Evolutionary conservation across 2,329 filamentous ascomycete species (phyloP).

Genomic region (Gaeumannomyces sp.): DNA sequence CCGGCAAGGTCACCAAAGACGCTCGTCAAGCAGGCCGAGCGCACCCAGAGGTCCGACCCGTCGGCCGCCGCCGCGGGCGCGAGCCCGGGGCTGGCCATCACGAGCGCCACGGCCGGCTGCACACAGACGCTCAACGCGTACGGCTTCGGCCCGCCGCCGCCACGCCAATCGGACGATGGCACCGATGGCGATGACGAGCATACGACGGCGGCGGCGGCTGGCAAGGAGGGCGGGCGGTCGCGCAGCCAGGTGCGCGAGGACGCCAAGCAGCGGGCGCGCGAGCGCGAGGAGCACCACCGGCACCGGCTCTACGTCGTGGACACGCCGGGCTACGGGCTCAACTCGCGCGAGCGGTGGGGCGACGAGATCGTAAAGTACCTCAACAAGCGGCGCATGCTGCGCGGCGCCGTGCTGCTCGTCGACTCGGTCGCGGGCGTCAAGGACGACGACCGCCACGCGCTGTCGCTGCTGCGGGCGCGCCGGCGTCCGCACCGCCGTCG

Average conservation of each 20-base stretch:
- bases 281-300: neutral
- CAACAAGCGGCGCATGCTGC: constrained; percentile 36
- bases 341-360: constrained; percentile 42
- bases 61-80: constrained; percentile 20
- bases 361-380: constrained; percentile 46
- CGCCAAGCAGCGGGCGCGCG: constrained; percentile 11
- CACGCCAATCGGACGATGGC: constrained; percentile 16
- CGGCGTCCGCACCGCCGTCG: constrained; percentile 39
- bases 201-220: too few relatives aligned
- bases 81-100: constrained; percentile 43
- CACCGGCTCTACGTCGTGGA: constrained; percentile 31
- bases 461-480: constrained; percentile 40
- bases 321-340: constrained; percentile 31
- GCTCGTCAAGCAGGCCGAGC: constrained; percentile 19
- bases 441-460: constrained; percentile 38
- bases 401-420: constrained; percentile 47
- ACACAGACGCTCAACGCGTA: constrained; percentile 52
- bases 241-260: constrained; percentile 21
- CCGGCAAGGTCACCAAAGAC: constrained; percentile 10
- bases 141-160: constrained; percentile 40
- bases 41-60: constrained; percentile 17
- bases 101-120: constrained; percentile 44
- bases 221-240: constrained; percentile 16
- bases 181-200: constrained; percentile 17
- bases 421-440: constrained; percentile 47